These are phyloP conservation scores for Skeletonema grethae DNA, from an alignment of 108 stramenopile species.

Conservation along the genomic window DNA sequence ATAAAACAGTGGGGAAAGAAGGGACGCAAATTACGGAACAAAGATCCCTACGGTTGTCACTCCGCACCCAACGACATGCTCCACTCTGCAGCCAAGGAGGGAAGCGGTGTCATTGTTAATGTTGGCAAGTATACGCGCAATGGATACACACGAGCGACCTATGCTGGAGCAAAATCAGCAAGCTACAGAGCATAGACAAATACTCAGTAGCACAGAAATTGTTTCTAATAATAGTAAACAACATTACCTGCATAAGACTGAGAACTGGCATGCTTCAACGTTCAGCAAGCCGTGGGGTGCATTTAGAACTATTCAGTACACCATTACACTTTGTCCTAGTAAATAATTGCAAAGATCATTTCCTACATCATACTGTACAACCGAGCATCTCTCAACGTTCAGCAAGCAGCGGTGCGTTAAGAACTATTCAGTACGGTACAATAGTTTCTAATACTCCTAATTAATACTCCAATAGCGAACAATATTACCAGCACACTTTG, in stretches of 20 bases:
- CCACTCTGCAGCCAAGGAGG: constrained; percentile 17
- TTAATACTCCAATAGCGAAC: too few relatives aligned
- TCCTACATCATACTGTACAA: too few relatives aligned
- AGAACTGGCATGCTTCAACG: background rate
- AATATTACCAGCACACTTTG: too few relatives aligned
- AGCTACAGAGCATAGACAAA: background rate
- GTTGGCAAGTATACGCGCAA: constrained; percentile 68
- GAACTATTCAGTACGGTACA: too few relatives aligned
- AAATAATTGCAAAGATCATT: too few relatives aligned
- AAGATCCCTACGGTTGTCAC: constrained; percentile 92
- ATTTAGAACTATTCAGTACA: too few relatives aligned
- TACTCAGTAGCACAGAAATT: background rate
- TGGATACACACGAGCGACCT: constrained; percentile 69
- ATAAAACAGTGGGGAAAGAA: constrained; percentile 90
- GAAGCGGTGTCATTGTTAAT: constrained; percentile 57
- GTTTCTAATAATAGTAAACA: background rate
- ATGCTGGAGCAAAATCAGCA: constrained; percentile 55
- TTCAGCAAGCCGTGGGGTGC: too few relatives aligned
- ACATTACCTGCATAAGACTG: background rate
- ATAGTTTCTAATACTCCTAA: too few relatives aligned
- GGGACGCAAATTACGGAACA: constrained; percentile 80
- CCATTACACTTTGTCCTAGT: too few relatives aligned
- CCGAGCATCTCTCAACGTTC: too few relatives aligned
- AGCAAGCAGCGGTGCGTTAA: too few relatives aligned
- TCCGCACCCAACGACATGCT: constrained; percentile 62